Conservation (phyloP, 1,284 basidiomycete genomes). For the Tranzscheliella williamsii region DNA sequence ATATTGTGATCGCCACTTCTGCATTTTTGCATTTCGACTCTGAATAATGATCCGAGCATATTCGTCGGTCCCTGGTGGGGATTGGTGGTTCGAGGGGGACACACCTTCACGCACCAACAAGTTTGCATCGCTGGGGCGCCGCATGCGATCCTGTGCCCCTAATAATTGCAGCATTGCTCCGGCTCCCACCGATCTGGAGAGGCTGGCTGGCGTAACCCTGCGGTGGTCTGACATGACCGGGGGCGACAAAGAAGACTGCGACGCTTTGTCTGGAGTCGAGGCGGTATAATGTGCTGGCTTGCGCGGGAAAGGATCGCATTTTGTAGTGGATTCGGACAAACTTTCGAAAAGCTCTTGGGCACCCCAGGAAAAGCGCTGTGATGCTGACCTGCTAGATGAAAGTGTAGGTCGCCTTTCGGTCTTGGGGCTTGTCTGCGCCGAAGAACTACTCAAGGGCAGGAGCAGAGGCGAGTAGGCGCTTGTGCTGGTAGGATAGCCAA, state of each 20-base stretch:
- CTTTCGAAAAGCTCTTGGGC: constrained; percentile 43
- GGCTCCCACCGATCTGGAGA: constrained; percentile 31
- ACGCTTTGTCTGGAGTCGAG: constrained; percentile 36
- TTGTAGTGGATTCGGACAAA: constrained; percentile 10
- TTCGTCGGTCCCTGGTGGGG: constrained; percentile 62
- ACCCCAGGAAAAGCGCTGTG: constrained; percentile 34
- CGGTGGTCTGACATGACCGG: constrained; percentile 10
- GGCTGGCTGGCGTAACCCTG: constrained; percentile 17
- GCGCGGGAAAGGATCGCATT: background rate
- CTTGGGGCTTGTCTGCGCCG: constrained; percentile 19
- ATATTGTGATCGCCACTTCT: constrained; percentile 63
- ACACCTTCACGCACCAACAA: constrained; percentile 19
- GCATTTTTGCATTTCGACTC: constrained; percentile 65
- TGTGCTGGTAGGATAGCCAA: constrained; percentile 19
- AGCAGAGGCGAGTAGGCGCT: constrained; percentile 43
- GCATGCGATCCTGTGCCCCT: constrained; percentile 7
- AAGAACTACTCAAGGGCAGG: constrained; percentile 14
- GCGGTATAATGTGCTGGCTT: constrained; percentile 53
- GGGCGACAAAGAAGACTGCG: constrained; percentile 6
- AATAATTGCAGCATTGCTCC: constrained; percentile 23
- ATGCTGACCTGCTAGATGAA: constrained; percentile 11
- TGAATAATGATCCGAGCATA: constrained; percentile 67
- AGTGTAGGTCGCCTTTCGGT: constrained; percentile 20
- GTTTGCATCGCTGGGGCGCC: constrained; percentile 21
- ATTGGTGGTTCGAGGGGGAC: constrained; percentile 10